These are phyloP conservation scores for Fusarium domesticum DNA, from an alignment of 2,329 filamentous ascomycete species.

Conservation along the genomic window DNA sequence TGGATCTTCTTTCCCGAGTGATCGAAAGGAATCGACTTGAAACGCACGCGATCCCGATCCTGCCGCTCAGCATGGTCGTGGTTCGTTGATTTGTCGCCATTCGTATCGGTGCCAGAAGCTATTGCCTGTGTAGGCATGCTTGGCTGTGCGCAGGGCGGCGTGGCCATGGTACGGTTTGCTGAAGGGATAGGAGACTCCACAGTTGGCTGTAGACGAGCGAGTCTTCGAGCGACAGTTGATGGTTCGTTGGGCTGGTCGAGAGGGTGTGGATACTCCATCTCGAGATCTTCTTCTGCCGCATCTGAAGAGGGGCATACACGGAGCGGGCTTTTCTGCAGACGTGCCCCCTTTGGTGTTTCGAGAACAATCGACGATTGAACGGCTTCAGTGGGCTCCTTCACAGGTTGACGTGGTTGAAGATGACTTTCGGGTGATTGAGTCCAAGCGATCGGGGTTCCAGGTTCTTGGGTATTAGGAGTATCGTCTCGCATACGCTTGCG, in stretches of 20 bases:
- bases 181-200: conserved; percentile 16
- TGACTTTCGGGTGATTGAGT: conserved; percentile 13
- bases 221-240: conserved; percentile 23
- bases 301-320: conserved; percentile 17
- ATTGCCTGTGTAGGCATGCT: conserved; percentile 20
- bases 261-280: conserved; percentile 35
- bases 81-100: conserved; percentile 1
- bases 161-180: conserved; percentile 18
- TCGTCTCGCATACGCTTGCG: conserved; percentile 15
- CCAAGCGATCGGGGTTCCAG: conserved; percentile 19
- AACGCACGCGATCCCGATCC: conserved; percentile 23
- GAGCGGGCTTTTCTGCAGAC: conserved; percentile 6
- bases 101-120: conserved; percentile 18
- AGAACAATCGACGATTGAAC: conserved; percentile 22
- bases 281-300: conserved; percentile 37
- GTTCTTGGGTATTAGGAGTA: background rate
- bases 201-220: conserved; percentile 15
- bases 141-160: conserved; percentile 35
- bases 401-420: background rate
- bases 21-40: conserved; percentile 17
- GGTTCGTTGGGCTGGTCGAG: conserved; percentile 15
- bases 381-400: background rate
- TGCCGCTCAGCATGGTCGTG: background rate
- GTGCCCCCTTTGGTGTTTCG: conserved; percentile 25
- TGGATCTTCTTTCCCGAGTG: conserved; percentile 15